phyloP scores from a whole-genome alignment of 495 filamentous ascomycete genomes.

The Podospora conica region DNA sequence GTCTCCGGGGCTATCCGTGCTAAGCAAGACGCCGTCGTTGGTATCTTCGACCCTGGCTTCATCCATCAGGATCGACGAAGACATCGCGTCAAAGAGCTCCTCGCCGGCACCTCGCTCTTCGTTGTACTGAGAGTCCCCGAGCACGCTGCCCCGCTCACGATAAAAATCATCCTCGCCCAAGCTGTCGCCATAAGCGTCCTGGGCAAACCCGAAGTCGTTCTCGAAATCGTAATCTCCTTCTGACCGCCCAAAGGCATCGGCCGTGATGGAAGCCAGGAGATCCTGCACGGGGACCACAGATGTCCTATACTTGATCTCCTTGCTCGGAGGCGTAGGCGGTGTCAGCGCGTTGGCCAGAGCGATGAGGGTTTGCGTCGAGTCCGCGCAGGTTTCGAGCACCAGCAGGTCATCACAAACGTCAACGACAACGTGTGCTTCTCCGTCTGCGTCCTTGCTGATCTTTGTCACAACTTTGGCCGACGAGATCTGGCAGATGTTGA shows the following conservation, averaged over 20 bases:
- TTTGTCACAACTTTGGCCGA: slow-evolving; percentile 62
- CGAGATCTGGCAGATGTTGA: slow-evolving; percentile 77
- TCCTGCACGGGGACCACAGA: slow-evolving; percentile 79
- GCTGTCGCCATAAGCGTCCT: slow-evolving; percentile 27
- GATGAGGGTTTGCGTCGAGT: slow-evolving; percentile 92
- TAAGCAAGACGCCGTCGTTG: slow-evolving; percentile 52
- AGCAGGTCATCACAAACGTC: slow-evolving; percentile 79
- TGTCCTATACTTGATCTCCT: slow-evolving; percentile 78
- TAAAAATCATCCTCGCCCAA: slow-evolving; percentile 33
- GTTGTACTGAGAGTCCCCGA: slow-evolving; percentile 37
- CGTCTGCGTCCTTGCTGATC: slow-evolving; percentile 42
- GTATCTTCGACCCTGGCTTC: slow-evolving; percentile 42
- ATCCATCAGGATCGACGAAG: slow-evolving; percentile 28
- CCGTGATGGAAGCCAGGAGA: slow-evolving; percentile 82
- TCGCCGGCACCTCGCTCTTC: slow-evolving; percentile 29
- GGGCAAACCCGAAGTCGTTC: slow-evolving; percentile 44
- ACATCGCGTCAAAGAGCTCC: slow-evolving; percentile 37
- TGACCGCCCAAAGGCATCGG: slow-evolving; percentile 64
- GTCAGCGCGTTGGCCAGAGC: slow-evolving; percentile 71
- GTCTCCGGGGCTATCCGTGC: slow-evolving; percentile 54
- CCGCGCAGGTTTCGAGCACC: slow-evolving; percentile 89
- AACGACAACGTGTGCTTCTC: slow-evolving; percentile 63
- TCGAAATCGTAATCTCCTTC: slow-evolving; percentile 54
- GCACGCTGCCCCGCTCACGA: slow-evolving; percentile 29
- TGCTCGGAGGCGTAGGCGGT: slow-evolving; percentile 74